Evolutionary conservation across 2,329 filamentous ascomycete species (phyloP), one percentile per base, ranked within the genome.

Genomic region (Beauveria sp.): DNA sequence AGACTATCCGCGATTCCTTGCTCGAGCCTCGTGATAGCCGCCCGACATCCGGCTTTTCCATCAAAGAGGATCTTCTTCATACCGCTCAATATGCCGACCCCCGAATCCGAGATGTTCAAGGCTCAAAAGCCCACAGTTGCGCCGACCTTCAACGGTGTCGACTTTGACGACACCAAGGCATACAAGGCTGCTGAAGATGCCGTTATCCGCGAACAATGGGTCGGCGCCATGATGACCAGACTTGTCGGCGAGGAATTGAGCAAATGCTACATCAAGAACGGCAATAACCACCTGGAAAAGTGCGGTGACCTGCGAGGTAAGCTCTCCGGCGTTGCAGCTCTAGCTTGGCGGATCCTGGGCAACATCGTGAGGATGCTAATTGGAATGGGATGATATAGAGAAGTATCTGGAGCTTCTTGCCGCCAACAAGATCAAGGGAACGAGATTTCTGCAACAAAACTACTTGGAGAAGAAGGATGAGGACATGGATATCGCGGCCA

Each of bases 211-310:
- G 90, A 95, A 79, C 90, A 95, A 79, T 95, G 91, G 91, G 89
- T 95, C 64, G 87, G 86, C 74, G 87, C 88, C 74, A 95, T 95
- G 90, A 95, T 93, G 90, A 89, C 88, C 62, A 83, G 90, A 64
- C 78, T 95, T 65, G 89, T 95, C 61, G 81, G 89, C 66, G 88
- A 93, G 74, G 90, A 95, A 80, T 80, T 95, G 79, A 83, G 87
- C 76, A 93, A 91, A 79, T 95, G 90, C 80, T 95, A 95, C 77
- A 85, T 86, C 76, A 82, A 85, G 68, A 89, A 95, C 77, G 91
- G 90, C 62, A 89, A 93, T 67, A 95, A 95, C 76, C 90, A 95
- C 74, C 77, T 95, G 74, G 90, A 93, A 82, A 95, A 93, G 79
- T 95, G 90, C 75, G 90, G 89, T 67, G 80, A 83, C 70, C 75